These are phyloP conservation scores for Niveomyces coronatus DNA, from an alignment of 2,329 filamentous ascomycete genomes.

Conservation along the genomic window DNA sequence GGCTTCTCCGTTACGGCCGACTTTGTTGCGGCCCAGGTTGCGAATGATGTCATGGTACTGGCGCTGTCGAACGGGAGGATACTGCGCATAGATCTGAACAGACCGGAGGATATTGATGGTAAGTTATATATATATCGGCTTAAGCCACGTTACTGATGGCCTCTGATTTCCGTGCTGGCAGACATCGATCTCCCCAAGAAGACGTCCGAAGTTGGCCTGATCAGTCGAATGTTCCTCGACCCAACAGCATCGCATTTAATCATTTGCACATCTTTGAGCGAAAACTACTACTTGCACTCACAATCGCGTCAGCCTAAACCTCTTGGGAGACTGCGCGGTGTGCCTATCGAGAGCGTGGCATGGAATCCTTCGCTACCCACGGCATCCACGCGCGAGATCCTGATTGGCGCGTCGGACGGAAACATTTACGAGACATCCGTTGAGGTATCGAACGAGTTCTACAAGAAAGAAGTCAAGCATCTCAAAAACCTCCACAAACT, in stretches of 20 bases:
- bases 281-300: conserved; percentile 97
- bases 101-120: conserved; percentile 91
- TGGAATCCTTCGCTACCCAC: conserved; percentile 94
- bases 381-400: conserved; percentile 86
- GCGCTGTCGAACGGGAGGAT: conserved; percentile 89
- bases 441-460: conserved; percentile 90
- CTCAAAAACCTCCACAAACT: conserved; percentile 74
- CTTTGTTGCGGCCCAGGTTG: conserved; percentile 92
- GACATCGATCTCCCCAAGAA: conserved; percentile 97
- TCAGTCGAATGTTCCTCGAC: conserved; percentile 93
- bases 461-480: conserved; percentile 89
- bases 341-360: conserved; percentile 78
- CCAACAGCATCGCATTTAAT: conserved; percentile 92
- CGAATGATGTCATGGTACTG: conserved; percentile 91
- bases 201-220: conserved; percentile 79
- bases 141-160: too few relatives aligned
- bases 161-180: too few relatives aligned
- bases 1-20: conserved; percentile 91
- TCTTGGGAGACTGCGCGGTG: conserved; percentile 72
- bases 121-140: too few relatives aligned
- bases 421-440: conserved; percentile 93
- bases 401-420: conserved; percentile 85
- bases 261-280: conserved; percentile 80
- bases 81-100: conserved; percentile 86
- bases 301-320: conserved; percentile 82